Percentiles rank a stretch among this genome's conserved stretches.
These are phyloP conservation scores for Suhomyces sp. DNA, from an alignment of 805 yeast genomes.

Conservation along the genomic window DNA sequence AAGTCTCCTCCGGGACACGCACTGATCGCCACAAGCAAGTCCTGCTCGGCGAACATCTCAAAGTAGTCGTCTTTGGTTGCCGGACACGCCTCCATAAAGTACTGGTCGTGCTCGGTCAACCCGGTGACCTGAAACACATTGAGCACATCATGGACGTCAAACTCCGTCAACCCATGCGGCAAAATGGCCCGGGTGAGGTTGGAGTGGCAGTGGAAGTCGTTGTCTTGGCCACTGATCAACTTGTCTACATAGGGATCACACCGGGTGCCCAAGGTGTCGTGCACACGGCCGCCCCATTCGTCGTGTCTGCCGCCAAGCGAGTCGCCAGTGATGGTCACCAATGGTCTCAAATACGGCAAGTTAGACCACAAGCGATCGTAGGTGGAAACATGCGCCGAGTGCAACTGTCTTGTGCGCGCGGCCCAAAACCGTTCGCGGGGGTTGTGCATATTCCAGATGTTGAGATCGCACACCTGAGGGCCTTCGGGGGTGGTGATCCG, in stretches of 20 bases:
- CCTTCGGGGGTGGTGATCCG: constrained; percentile 64
- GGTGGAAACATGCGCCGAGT: constrained; percentile 58
- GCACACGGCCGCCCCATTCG: constrained; percentile 64
- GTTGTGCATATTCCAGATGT: constrained; percentile 59
- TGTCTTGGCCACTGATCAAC: constrained; percentile 59
- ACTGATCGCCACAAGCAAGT: constrained; percentile 58
- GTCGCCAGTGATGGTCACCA: constrained; percentile 62
- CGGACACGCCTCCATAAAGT: constrained; percentile 70
- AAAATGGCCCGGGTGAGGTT: constrained; percentile 57
- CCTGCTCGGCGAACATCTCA: constrained; percentile 66
- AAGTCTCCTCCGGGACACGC: constrained; percentile 73
- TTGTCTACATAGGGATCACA: constrained; percentile 70
- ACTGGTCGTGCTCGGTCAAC: constrained; percentile 59
- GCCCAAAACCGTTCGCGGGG: constrained; percentile 71
- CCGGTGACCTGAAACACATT: constrained; percentile 72
- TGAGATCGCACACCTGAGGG: constrained; percentile 69
- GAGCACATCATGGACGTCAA: constrained; percentile 65
- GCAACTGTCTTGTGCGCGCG: constrained; percentile 63
- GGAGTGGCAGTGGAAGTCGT: constrained; percentile 66
- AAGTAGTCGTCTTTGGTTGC: constrained; percentile 58
- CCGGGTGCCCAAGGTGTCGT: constrained; percentile 65
- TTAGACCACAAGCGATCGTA: constrained; percentile 65
- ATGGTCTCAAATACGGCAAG: constrained; percentile 61
- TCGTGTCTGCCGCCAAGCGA: constrained; percentile 54
- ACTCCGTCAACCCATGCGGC: constrained; percentile 61